A percentile compares a stretch with the other conserved stretches of the same genome.
Conservation (phyloP, 805 yeast genomes). For the Barnettozyma pratensis region DNA sequence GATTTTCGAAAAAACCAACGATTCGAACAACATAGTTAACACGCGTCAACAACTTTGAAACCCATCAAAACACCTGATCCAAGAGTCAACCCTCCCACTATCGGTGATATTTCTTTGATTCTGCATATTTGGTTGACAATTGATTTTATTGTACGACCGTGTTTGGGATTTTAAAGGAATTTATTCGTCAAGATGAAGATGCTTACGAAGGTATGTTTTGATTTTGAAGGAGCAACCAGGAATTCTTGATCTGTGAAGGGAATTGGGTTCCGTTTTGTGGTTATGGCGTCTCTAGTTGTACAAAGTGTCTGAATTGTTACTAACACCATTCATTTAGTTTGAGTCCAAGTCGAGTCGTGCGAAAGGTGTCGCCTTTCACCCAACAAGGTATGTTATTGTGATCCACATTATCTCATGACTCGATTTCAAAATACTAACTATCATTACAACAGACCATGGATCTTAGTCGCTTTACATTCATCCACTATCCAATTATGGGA, state of each 20-base stretch:
- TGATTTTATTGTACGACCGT: background rate
- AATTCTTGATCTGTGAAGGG: background rate
- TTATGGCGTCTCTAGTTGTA: no score
- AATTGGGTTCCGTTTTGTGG: no score
- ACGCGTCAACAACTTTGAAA: conserved; percentile 7
- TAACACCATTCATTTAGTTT: conserved; percentile 43
- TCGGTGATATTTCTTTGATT: background rate
- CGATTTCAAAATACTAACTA: conserved; percentile 13
- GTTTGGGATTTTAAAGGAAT: background rate
- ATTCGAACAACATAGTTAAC: conserved; percentile 10
- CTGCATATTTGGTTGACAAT: background rate
- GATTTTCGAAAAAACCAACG: background rate
- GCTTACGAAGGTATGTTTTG: conserved; percentile 58
- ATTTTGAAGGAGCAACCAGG: background rate
- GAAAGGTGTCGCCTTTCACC: conserved; percentile 96
- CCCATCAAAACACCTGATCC: background rate
- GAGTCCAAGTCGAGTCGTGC: conserved; percentile 98
- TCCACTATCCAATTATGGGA: conserved; percentile 99
- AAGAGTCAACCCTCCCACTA: background rate
- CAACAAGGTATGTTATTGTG: conserved; percentile 46
- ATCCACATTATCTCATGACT: background rate
- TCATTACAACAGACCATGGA: conserved; percentile 69
- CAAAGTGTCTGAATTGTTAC: background rate
- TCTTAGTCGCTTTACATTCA: conserved; percentile 87
- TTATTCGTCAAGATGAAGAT: conserved; percentile 62